A percentile compares a stretch with the other conserved stretches of the same genome.
Conservation (phyloP, 169 alveolate species). For the Cyclospora cayetanensis region DNA sequence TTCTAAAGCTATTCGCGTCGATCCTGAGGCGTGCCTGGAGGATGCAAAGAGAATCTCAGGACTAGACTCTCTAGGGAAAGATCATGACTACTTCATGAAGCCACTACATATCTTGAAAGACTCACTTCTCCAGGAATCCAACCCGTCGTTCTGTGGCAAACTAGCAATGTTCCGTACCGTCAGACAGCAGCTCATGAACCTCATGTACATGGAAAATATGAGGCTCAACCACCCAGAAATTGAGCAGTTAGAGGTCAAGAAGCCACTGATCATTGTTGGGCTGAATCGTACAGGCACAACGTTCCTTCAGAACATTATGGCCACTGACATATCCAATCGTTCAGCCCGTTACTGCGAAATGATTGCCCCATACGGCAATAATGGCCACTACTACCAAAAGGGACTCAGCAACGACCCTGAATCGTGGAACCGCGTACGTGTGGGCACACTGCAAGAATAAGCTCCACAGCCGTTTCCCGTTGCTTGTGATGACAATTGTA, state of each 20-base stretch:
- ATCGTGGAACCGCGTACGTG: slow-evolving; percentile 71
- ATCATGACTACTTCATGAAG: slow-evolving; percentile 66
- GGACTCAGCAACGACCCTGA: slow-evolving; percentile 72
- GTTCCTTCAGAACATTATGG: slow-evolving; percentile 71
- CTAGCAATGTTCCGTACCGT: slow-evolving; percentile 69
- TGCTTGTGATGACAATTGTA: too few species aligned
- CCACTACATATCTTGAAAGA: slow-evolving; percentile 68
- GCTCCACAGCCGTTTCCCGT: too few species aligned
- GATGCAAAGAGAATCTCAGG: slow-evolving; percentile 74
- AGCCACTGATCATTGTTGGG: slow-evolving; percentile 73
- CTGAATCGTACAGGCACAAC: slow-evolving; percentile 75
- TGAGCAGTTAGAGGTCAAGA: slow-evolving; percentile 22
- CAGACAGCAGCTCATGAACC: slow-evolving; percentile 71
- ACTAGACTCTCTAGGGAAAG: slow-evolving; percentile 58
- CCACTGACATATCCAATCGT: slow-evolving; percentile 70
- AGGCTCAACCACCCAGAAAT: slow-evolving; percentile 64
- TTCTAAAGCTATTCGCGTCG: slow-evolving; percentile 73
- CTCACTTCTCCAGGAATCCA: slow-evolving; percentile 60
- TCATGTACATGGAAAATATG: slow-evolving; percentile 69
- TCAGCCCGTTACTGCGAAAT: slow-evolving; percentile 71
- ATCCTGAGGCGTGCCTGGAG: slow-evolving; percentile 67
- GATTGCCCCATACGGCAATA: slow-evolving; percentile 72
- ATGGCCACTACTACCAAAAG: slow-evolving; percentile 69
- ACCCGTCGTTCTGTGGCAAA: slow-evolving; percentile 70
- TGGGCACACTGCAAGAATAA: background rate